A percentile compares a stretch with the other conserved stretches of the same genome.
Conservation (phyloP, 2,329 filamentous ascomycete genomes). For the Clarireedia sp. region DNA sequence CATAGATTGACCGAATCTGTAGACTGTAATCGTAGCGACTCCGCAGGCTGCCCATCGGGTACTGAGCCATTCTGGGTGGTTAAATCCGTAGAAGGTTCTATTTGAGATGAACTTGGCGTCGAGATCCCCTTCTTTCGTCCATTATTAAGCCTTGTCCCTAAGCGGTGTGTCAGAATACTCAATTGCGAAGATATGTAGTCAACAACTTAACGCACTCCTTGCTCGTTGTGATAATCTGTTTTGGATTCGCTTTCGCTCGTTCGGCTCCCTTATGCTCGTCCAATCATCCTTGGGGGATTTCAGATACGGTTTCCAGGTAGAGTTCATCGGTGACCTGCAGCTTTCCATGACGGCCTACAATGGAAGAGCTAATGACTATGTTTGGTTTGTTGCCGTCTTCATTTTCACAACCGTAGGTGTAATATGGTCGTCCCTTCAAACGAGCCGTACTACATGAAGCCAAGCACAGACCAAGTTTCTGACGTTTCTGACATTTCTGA, state of each 20-base stretch:
- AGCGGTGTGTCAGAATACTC: constrained; percentile 3
- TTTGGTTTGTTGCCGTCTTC: not conserved
- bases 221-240: constrained; percentile 25
- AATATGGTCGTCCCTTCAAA: not conserved
- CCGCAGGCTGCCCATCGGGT: constrained; percentile 2
- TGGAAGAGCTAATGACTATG: not conserved
- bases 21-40: too few species aligned
- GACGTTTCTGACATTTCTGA: constrained; percentile 3
- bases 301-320: constrained; percentile 15
- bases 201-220: constrained; percentile 14
- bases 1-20: not conserved
- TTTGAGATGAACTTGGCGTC: not conserved
- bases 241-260: constrained; percentile 23
- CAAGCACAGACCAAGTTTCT: not conserved
- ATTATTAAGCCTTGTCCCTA: constrained; percentile 12
- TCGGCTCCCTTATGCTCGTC: constrained; percentile 27
- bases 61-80: not conserved
- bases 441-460: not conserved
- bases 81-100: not conserved
- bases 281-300: constrained; percentile 27
- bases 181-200: not conserved
- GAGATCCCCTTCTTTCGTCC: constrained; percentile 3
- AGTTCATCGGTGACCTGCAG: constrained; percentile 1
- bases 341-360: too few species aligned
- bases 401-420: not conserved